A percentile compares a stretch with the other conserved stretches of the same genome.
Evolutionary conservation across 208 protist species (phyloP).

Genomic region (Leishmania braziliensis): DNA sequence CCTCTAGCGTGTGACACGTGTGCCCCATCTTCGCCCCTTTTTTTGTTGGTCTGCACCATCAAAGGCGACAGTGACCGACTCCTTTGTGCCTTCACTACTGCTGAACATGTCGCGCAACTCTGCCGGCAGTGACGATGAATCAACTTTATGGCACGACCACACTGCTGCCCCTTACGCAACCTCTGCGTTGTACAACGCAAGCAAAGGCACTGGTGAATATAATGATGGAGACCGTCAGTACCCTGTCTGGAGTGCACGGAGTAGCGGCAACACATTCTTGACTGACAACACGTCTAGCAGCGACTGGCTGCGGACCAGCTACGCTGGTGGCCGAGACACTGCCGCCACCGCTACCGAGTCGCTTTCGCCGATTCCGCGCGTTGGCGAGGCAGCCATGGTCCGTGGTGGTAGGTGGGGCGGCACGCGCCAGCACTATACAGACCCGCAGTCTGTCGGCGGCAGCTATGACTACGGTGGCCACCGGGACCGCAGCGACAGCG

Average conservation of each 20-base stretch:
- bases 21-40: slow-evolving; percentile 1
- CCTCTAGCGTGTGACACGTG: not conserved
- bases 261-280: slow-evolving; percentile 29
- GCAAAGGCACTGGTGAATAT: not conserved
- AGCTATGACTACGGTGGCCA: not conserved
- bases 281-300: slow-evolving; percentile 29
- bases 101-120: slow-evolving; percentile 18
- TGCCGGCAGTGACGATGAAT: not conserved
- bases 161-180: slow-evolving; percentile 13
- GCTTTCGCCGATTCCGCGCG: slow-evolving; percentile 23
- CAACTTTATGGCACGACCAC: slow-evolving; percentile 2
- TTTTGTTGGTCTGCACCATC: not conserved
- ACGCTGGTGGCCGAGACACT: not conserved
- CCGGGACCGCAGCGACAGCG: not conserved
- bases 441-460: not conserved
- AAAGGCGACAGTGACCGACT: slow-evolving; percentile 8
- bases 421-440: slow-evolving; percentile 4
- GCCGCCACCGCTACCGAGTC: not conserved
- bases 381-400: not conserved
- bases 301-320: slow-evolving; percentile 8
- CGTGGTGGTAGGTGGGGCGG: not conserved
- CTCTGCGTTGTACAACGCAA: not conserved
- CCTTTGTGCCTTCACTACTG: slow-evolving; percentile 22
- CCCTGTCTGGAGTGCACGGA: not conserved
- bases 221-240: not conserved